These are phyloP conservation scores for Irpex rosettiformis DNA, from an alignment of 1,284 basidiomycete genomes.

Conservation along the genomic window DNA sequence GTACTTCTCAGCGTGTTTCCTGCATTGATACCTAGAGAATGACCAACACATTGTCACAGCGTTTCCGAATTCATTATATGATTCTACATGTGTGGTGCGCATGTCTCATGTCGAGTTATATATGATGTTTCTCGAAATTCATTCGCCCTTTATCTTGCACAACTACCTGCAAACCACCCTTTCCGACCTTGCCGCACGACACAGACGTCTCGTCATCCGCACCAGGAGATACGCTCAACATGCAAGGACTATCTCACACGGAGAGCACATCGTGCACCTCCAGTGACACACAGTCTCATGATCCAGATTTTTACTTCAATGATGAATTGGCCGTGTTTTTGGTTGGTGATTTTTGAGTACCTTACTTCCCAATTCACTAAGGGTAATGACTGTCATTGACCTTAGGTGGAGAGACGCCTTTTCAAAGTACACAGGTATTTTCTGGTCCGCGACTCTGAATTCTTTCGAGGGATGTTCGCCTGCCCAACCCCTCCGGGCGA, in stretches of 20 bases:
- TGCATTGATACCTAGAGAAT: neutral
- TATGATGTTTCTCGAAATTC: neutral
- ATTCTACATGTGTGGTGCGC: constrained; percentile 3
- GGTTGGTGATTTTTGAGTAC: neutral
- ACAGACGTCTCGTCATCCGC: neutral
- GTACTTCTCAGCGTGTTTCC: neutral
- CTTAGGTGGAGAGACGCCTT: constrained; percentile 26
- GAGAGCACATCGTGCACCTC: no score
- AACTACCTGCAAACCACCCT: neutral
- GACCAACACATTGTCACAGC: neutral
- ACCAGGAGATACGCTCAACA: neutral
- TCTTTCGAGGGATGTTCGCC: constrained; percentile 29
- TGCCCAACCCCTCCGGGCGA: constrained; percentile 7
- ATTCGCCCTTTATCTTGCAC: neutral
- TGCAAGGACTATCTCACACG: neutral
- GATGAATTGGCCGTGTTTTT: constrained; percentile 9
- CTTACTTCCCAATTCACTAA: neutral
- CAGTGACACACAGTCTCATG: neutral
- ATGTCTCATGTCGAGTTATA: neutral
- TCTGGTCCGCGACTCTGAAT: constrained; percentile 29
- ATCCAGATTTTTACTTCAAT: constrained; percentile 11
- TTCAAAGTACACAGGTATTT: constrained; percentile 33
- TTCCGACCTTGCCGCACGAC: neutral
- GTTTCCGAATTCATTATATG: neutral
- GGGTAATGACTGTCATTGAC: neutral